These are phyloP conservation scores for Cardiospermum halicacabum DNA, from an alignment of 345 rosid genomes.

Conservation along the genomic window DNA sequence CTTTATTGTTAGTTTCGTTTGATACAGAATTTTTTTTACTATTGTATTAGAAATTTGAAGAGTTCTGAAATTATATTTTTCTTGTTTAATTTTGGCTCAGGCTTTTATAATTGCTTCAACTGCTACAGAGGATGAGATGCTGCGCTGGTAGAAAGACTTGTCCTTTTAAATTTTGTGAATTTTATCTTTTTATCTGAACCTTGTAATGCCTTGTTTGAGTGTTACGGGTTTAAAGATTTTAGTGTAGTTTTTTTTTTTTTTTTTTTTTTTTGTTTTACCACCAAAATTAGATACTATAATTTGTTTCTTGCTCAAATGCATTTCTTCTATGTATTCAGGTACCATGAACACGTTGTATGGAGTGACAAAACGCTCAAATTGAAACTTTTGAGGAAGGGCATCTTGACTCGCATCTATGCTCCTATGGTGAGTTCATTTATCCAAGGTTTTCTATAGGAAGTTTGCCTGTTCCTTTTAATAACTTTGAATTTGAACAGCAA, in stretches of 20 bases:
- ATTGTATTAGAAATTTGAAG: neutral
- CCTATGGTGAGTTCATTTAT: slow-evolving; percentile 63
- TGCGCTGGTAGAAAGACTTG: slow-evolving; percentile 54
- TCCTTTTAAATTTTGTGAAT: neutral
- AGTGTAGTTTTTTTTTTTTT: neutral
- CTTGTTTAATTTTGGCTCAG: slow-evolving; percentile 39
- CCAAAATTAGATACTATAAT: neutral
- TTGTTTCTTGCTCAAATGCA: neutral
- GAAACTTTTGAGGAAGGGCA: slow-evolving; percentile 72
- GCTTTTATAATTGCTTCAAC: slow-evolving; percentile 99
- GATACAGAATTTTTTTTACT: neutral
- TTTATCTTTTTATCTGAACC: slow-evolving; percentile 4
- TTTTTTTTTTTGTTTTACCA: neutral
- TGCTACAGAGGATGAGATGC: slow-evolving; percentile 90
- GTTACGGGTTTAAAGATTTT: neutral
- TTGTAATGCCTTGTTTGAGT: too few relatives aligned
- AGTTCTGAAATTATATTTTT: neutral
- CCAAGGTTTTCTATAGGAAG: neutral
- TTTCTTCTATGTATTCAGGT: slow-evolving; percentile 39
- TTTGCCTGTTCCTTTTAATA: neutral
- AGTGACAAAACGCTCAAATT: slow-evolving; percentile 47
- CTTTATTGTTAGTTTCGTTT: neutral
- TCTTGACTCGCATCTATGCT: slow-evolving; percentile 69
- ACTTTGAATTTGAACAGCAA: neutral
- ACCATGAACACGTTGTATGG: slow-evolving; percentile 77